Percentiles rank a stretch among this genome's conserved stretches.
phyloP scores from a whole-genome alignment of 1,284 basidiomycete genomes.

The Hemileia vastatrix region DNA sequence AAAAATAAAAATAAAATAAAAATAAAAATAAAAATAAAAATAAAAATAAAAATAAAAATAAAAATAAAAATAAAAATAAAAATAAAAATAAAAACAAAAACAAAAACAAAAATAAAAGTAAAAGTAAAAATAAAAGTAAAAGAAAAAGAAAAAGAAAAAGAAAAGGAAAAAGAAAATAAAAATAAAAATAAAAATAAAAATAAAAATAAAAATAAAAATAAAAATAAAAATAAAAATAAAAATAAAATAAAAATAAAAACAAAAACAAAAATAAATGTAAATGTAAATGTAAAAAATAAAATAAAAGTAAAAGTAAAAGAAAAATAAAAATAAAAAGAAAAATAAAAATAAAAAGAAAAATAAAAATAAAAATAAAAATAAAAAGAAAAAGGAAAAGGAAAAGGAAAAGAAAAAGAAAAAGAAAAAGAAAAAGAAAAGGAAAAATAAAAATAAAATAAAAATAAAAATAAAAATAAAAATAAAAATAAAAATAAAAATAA shows the following conservation, averaged over 20 bases:
- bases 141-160: too few species aligned
- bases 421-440: neutral
- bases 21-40: too few species aligned
- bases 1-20: too few species aligned
- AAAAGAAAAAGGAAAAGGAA: constrained; percentile 6
- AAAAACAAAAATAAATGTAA: constrained; percentile 19
- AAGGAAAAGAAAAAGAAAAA: constrained; percentile 6
- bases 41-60: too few species aligned
- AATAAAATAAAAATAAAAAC: constrained; percentile 29
- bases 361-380: constrained; percentile 1
- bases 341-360: neutral
- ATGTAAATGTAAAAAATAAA: neutral
- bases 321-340: neutral
- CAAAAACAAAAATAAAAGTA: too few species aligned
- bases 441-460: neutral
- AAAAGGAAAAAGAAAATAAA: too few species aligned
- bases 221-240: too few species aligned
- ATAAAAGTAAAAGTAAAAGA: neutral
- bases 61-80: too few species aligned
- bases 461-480: neutral
- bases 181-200: too few species aligned
- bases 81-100: too few species aligned
- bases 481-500: neutral
- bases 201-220: too few species aligned
- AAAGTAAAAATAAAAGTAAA: too few species aligned